Conservation (phyloP, 345 rosid genomes). For the Salix suchowensis region DNA sequence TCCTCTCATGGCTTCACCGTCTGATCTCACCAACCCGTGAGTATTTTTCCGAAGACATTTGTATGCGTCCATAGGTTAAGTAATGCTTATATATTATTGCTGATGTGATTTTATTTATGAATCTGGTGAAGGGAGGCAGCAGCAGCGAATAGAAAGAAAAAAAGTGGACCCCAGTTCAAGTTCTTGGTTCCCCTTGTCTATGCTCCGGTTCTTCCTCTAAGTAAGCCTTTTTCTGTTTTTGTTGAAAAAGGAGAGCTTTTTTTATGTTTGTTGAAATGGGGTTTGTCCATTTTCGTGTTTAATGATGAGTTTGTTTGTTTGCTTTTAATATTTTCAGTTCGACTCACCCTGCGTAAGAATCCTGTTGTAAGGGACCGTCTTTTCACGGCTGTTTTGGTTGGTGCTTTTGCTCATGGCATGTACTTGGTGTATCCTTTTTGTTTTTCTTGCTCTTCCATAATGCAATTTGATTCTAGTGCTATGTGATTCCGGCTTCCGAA, state of each 20-base stretch:
- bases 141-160: conserved; percentile 41
- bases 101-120: not conserved
- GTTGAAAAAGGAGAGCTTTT: too few relatives aligned
- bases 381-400: conserved; percentile 71
- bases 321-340: conserved; percentile 35
- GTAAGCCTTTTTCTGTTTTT: conserved; percentile 27
- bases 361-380: conserved; percentile 82
- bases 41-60: conserved; percentile 8
- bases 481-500: not conserved
- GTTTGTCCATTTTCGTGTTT: not conserved
- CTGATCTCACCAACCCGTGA: conserved; percentile 26
- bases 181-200: conserved; percentile 77
- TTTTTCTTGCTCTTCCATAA: not conserved
- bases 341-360: conserved; percentile 61
- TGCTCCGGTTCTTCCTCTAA: conserved; percentile 89
- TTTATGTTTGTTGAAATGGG: not conserved
- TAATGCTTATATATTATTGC: not conserved
- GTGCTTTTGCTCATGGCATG: conserved; percentile 82
- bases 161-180: conserved; percentile 58
- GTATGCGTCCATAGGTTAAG: not conserved
- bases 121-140: conserved; percentile 21
- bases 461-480: not conserved
- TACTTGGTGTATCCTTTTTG: conserved; percentile 91
- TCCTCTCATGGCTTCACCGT: conserved; percentile 23
- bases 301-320: not conserved